phyloP scores from a whole-genome alignment of 371 early-diverging fungal species.

The Polyrhizophydium stewartii region DNA sequence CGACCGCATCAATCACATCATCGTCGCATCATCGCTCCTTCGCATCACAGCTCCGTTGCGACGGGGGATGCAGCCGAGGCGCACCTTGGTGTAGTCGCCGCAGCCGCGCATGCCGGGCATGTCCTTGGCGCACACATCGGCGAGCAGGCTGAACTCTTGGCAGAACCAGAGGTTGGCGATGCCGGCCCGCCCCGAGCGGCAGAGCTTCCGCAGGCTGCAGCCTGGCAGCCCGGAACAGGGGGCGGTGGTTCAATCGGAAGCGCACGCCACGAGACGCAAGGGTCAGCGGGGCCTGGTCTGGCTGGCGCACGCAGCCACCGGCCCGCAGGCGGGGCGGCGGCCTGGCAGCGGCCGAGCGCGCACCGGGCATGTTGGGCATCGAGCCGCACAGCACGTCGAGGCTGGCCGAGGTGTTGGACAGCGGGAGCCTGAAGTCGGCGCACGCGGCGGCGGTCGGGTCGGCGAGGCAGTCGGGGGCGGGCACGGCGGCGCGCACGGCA shows the following conservation, averaged over 20 bases:
- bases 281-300: too few relatives aligned
- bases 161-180: background rate
- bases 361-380: background rate
- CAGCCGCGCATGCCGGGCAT: constrained; percentile 56
- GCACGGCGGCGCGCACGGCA: background rate
- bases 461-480: background rate
- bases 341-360: too few relatives aligned
- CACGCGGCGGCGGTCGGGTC: background rate
- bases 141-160: constrained; percentile 24
- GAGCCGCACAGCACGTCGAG: background rate
- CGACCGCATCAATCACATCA: too few relatives aligned
- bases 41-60: too few relatives aligned
- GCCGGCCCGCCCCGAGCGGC: background rate
- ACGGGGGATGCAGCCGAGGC: background rate
- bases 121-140: constrained; percentile 53
- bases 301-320: too few relatives aligned
- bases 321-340: too few relatives aligned
- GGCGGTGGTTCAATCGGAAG: too few relatives aligned
- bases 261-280: too few relatives aligned
- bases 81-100: constrained; percentile 9
- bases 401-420: background rate
- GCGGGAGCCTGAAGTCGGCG: background rate
- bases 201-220: background rate
- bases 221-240: too few relatives aligned
- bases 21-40: too few relatives aligned